Evolutionary conservation across 768 basidiomycete species (phyloP), one percentile per base, ranked within the genome.

Genomic region (Lactifluus subvellereus): DNA sequence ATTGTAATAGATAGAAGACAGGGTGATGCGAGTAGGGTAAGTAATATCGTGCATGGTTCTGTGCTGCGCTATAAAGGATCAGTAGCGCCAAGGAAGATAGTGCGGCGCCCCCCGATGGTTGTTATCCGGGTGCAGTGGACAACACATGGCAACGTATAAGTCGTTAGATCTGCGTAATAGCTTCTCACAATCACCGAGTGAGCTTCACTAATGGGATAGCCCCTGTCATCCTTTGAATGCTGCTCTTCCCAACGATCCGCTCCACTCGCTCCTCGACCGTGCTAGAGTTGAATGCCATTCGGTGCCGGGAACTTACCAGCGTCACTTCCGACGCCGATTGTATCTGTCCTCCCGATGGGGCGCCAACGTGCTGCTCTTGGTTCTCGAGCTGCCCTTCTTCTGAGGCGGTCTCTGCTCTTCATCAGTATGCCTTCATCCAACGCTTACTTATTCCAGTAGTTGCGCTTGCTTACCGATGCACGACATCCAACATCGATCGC

Each of bases 401-500:
- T n/a, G 58, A 59, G 8, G 60, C 32, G 54, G 45, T 64, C 40
- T 64, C 63, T 64, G 63, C 16, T 43, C 14, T 5, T 20, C 16
- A 6, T 60, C 16, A 64, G 45, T n/a, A 48, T 9, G 11, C n/a
- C 9, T 20, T 57, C 20, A 27, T 22, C 11, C 33, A 30, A 45
- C 30, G 22, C 51, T 30, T 30, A 33, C 51, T 20, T 30, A 38
- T 35, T 8, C 9, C 18, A 4, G 11, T 27, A 14, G 10, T 14
- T 0, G 13, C 35, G 33, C 33, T 32, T 40, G 20, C 60, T 65
- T 48, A 65, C 64, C 64, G 9, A 57, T 55, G 27, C 27, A 65
- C 0, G 64, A 65, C 64, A 65, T 65, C 54, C 61, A 62, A 58
- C 45, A 16, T 35, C 64, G 64, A 45, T 65, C 64, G 14, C 64